Base-by-base conservation (phyloP, 179 eudicot species). In the Dionaea muscipula region DNA sequence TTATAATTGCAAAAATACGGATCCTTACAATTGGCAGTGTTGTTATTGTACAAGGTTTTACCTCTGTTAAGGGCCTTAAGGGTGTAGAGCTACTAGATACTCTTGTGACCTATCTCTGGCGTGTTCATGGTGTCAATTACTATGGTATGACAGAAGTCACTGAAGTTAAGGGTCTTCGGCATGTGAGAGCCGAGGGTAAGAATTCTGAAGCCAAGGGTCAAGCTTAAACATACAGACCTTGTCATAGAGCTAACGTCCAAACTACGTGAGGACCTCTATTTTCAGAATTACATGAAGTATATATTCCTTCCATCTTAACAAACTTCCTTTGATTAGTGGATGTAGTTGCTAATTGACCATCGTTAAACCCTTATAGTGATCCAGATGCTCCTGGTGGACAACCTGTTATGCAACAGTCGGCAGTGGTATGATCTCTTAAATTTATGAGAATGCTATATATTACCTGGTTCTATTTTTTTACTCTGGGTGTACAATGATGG, bases 281-380 rank as follows among this genome's bases (percentile, higher is more conserved):
- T 88, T 60, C 90, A 93, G 78, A 93, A 93, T 66, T 93, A 93
- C 75, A 89, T 93, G 94, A 76, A 60, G 99, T 89, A 76, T 57
- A 85, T 62, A 41, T 53, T 62, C 45, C 23, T n/a, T 33, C 27
- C 46, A 14, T 36, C 26, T 7, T 7, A 1, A 9, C 25, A 14
- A 25, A 53, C 43, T 23, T 41, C 31, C 17, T 47, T 11, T 4
- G n/a, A 7, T 17, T 50, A 5, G 24, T 35, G 11, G 50, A 10
- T 47, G 49, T 35, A 27, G 46, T 9, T 39, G 22, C 22, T 44
- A 33, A 33, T 33, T 74, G 56, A 74, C 53, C 40, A 23, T 25
- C 41, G 1, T 52, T 25, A 41, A 36, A 41, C 22, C 61, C 10
- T 69, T 62, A 52, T 82, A 93, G 99, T 75, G 99, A 93, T 72